These are phyloP conservation scores for Daldinia concentrica DNA, from an alignment of 495 filamentous ascomycete species.

Conservation along the genomic window DNA sequence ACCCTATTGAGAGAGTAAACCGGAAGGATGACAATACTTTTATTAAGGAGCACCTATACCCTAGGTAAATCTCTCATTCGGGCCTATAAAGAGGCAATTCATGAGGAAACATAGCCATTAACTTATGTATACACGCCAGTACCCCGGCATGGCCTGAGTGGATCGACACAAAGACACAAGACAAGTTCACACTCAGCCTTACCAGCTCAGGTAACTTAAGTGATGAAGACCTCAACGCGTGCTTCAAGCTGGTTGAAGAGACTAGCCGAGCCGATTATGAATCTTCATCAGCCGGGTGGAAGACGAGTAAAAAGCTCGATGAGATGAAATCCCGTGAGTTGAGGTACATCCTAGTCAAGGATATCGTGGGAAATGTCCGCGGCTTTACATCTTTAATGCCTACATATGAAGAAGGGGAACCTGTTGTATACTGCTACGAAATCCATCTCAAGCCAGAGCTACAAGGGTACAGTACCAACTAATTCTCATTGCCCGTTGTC, in stretches of 20 bases:
- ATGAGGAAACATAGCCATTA: conserved; percentile 1
- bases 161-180: conserved; percentile 53
- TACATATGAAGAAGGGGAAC: conserved; percentile 76
- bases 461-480: conserved; percentile 52
- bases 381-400: conserved; percentile 87
- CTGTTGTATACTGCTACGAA: conserved; percentile 89
- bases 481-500: conserved; percentile 3
- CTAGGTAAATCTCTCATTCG: conserved; percentile 44
- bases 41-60: conserved; percentile 54
- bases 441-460: conserved; percentile 71
- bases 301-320: conserved; percentile 68
- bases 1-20: conserved; percentile 56
- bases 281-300: conserved; percentile 73
- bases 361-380: conserved; percentile 46
- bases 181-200: conserved; percentile 57
- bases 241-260: conserved; percentile 74
- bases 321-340: conserved; percentile 82
- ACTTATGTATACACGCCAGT: conserved; percentile 1
- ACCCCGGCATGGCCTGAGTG: conserved; percentile 55
- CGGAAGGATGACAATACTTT: conserved; percentile 57
- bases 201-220: conserved; percentile 59
- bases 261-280: conserved; percentile 75
- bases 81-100: neutral
- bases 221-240: conserved; percentile 65
- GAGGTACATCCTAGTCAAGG: conserved; percentile 70